Evolutionary conservation across 768 basidiomycete species (phyloP).

Genomic region (Phlebiopsis gigantea): DNA sequence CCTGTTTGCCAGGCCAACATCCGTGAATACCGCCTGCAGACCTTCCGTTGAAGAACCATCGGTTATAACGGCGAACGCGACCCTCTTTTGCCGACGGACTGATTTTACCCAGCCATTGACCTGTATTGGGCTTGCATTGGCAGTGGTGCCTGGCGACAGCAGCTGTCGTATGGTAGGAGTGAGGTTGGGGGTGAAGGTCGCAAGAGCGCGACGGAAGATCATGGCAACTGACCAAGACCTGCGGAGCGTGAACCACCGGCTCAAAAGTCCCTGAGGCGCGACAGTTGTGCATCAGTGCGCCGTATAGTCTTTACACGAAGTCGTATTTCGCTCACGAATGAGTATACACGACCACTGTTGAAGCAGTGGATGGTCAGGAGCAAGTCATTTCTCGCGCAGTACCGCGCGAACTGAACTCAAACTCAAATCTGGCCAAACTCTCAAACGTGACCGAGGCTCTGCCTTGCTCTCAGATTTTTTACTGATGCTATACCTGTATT

Average conservation of each 20-base stretch:
- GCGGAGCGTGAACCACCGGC: no score
- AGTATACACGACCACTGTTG: not conserved
- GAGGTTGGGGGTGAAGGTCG: constrained; percentile 16
- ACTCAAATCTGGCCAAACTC: not conserved
- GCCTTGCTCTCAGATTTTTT: no score
- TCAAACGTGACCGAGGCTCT: no score
- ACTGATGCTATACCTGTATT: no score
- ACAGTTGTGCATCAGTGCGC: no score
- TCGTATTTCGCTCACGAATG: no score
- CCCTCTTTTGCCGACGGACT: constrained; percentile 78
- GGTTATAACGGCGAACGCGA: constrained; percentile 78
- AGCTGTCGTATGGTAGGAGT: constrained; percentile 34
- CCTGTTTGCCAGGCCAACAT: constrained; percentile 31
- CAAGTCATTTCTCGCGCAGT: not conserved
- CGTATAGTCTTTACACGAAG: no score
- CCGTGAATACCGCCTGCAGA: constrained; percentile 72
- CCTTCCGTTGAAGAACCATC: constrained; percentile 74
- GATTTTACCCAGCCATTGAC: constrained; percentile 87
- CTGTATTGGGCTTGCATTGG: constrained; percentile 20
- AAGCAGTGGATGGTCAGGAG: not conserved
- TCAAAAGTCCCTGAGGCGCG: no score
- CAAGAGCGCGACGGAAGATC: constrained; percentile 22
- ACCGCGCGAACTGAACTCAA: not conserved
- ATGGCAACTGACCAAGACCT: constrained; percentile 3
- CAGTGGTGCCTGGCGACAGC: constrained; percentile 19